Evolutionary conservation across 2,329 filamentous ascomycete species (phyloP).

Genomic region (Aspergillus sp.): DNA sequence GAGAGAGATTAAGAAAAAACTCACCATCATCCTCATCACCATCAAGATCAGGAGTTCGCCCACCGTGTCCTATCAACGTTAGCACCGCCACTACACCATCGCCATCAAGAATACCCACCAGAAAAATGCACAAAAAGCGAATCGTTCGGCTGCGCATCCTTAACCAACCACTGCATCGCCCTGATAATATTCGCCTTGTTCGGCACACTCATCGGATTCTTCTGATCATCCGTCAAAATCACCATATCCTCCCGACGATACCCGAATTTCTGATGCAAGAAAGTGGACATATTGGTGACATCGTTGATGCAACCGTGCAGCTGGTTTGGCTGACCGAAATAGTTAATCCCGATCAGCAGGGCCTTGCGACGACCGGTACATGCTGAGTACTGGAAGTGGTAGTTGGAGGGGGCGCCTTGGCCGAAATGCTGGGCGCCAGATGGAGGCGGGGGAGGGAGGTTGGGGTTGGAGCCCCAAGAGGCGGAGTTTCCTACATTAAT

Average conservation of each 20-base stretch:
- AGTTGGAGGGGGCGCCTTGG: constrained; percentile 71
- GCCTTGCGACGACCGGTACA: constrained; percentile 87
- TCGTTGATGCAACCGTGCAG: constrained; percentile 94
- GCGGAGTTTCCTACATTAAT: constrained; percentile 30
- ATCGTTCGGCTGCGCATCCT: constrained; percentile 86
- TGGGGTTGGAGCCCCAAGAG: constrained; percentile 4
- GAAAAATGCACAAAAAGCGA: constrained; percentile 97
- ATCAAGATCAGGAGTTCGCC: constrained; percentile 67
- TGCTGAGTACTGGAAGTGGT: constrained; percentile 87
- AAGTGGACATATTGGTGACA: constrained; percentile 91
- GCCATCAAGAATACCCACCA: constrained; percentile 48
- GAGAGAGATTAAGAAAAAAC: background rate
- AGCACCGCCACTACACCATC: background rate
- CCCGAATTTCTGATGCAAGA: constrained; percentile 77
- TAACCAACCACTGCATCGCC: constrained; percentile 98
- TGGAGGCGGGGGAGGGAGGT: constrained; percentile 63
- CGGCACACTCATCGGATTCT: constrained; percentile 94
- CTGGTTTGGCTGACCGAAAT: constrained; percentile 85
- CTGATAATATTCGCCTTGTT: constrained; percentile 91
- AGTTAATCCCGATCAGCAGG: constrained; percentile 90
- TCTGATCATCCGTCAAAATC: constrained; percentile 89
- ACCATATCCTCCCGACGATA: constrained; percentile 98
- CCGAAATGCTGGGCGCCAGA: constrained; percentile 67
- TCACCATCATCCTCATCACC: constrained; percentile 68
- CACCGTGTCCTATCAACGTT: constrained; percentile 59